phyloP scores from a whole-genome alignment of 345 rosid genomes.

The Dipteronia dyeriana region DNA sequence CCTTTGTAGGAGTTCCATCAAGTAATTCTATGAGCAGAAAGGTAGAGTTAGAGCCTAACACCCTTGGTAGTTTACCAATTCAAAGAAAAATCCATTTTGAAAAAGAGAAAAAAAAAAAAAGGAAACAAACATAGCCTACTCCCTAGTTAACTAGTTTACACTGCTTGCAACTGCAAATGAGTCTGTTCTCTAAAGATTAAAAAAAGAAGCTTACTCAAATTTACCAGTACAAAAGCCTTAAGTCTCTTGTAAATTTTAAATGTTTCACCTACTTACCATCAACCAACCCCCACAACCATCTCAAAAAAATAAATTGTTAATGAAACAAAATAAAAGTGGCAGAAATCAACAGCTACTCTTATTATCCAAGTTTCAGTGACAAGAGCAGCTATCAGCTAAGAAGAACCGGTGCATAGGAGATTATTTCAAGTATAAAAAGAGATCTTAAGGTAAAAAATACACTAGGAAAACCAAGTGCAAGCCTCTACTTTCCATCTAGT shows the following conservation, averaged over 20 bases:
- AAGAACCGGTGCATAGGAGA: background rate
- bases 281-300: background rate
- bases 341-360: background rate
- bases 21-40: background rate
- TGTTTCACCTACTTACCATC: background rate
- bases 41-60: background rate
- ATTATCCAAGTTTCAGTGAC: background rate
- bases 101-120: background rate
- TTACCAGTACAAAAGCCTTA: background rate
- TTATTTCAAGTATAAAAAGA: background rate
- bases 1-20: background rate
- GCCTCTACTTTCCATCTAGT: background rate
- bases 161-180: background rate
- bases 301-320: background rate
- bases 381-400: background rate
- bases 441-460: background rate
- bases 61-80: background rate
- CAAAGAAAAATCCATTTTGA: background rate
- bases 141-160: background rate
- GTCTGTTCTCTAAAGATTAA: background rate
- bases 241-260: constrained; percentile 1
- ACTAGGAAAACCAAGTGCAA: background rate
- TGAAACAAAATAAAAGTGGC: background rate
- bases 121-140: background rate
- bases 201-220: background rate